Evolutionary conservation across 106 monocot genomes (phyloP).

Genomic region (Allium fistulosum): DNA sequence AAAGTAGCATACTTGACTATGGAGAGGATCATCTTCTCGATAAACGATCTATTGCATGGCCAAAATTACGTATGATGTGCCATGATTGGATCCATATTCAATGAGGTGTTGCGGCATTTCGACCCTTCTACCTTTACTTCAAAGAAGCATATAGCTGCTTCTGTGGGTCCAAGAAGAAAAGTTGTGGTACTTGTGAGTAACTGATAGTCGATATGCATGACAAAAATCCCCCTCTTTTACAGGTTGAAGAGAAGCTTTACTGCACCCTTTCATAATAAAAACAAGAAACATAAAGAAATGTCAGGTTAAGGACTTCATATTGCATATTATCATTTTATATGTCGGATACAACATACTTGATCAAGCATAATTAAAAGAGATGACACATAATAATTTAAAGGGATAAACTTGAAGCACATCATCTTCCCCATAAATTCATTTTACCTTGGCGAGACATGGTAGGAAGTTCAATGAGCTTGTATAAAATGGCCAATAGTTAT

Average conservation of each 20-base stretch:
- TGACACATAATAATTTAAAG: too few species aligned
- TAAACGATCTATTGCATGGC: conserved; percentile 67
- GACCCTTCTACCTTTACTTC: conserved; percentile 56
- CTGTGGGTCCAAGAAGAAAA: conserved; percentile 44
- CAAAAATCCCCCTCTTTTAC: conserved; percentile 83
- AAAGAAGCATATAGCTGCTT: conserved; percentile 64
- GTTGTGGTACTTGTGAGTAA: conserved; percentile 46
- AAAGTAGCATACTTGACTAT: conserved; percentile 35
- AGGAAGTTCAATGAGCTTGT: too few species aligned
- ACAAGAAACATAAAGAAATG: neutral
- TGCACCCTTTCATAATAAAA: conserved; percentile 49
- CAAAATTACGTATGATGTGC: conserved; percentile 66
- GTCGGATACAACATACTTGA: too few species aligned
- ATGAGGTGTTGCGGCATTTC: conserved; percentile 42
- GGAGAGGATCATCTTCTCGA: conserved; percentile 58
- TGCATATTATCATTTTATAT: neutral
- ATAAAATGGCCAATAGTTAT: too few species aligned
- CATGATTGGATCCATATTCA: conserved; percentile 49
- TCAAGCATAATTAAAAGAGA: too few species aligned
- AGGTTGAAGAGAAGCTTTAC: conserved; percentile 79
- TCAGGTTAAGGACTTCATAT: neutral
- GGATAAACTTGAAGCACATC: too few species aligned
- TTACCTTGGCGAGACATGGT: too few species aligned
- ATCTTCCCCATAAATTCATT: too few species aligned
- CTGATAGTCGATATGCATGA: conserved; percentile 49